Evolutionary conservation across 202 grass and related monocot species (phyloP).

Genomic region (Cymbopogon flexuosus): DNA sequence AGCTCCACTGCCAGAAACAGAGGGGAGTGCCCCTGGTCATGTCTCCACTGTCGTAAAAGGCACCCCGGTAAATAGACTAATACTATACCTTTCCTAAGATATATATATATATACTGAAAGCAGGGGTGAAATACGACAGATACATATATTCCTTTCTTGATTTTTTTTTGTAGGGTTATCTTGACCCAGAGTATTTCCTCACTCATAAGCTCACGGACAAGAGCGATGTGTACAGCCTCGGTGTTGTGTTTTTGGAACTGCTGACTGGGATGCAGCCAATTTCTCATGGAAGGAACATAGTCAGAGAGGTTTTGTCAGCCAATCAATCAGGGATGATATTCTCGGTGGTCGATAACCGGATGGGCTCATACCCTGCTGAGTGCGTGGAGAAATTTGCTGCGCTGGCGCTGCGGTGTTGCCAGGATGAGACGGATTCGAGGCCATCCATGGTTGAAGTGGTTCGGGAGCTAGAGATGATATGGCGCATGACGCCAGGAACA

Average conservation of each 20-base stretch:
- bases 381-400: conserved; percentile 63
- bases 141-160: background rate
- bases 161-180: conserved; percentile 64
- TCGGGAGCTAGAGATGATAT: conserved; percentile 67
- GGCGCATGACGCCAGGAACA: conserved; percentile 59
- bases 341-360: conserved; percentile 51
- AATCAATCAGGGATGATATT: conserved; percentile 66
- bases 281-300: conserved; percentile 91
- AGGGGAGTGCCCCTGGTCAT: conserved; percentile 65
- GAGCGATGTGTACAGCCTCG: conserved; percentile 94
- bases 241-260: conserved; percentile 87
- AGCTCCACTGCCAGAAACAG: conserved; percentile 55
- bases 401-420: conserved; percentile 65
- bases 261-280: conserved; percentile 96
- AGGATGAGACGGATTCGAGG: conserved; percentile 64
- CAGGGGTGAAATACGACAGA: background rate
- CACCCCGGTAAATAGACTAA: conserved; percentile 72
- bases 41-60: conserved; percentile 94
- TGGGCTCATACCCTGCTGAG: conserved; percentile 57
- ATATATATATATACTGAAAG: background rate
- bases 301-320: conserved; percentile 71
- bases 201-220: conserved; percentile 96
- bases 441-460: conserved; percentile 78
- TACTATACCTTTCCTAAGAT: background rate
- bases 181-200: conserved; percentile 97